phyloP scores from a whole-genome alignment of 768 basidiomycete species.

The Suillus plorans region DNA sequence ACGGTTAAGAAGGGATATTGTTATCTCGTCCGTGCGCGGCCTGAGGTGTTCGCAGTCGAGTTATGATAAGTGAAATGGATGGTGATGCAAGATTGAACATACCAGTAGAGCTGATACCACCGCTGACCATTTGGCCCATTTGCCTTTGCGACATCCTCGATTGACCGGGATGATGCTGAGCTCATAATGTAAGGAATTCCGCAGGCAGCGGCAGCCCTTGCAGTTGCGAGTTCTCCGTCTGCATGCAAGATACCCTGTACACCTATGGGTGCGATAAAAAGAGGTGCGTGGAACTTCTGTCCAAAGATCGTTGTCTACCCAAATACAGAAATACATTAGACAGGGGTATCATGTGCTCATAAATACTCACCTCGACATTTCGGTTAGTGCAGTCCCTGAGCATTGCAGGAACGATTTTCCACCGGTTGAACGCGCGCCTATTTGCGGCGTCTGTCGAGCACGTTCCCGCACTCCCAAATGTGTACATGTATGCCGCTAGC shows the following conservation, averaged over 20 bases:
- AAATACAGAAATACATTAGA: not conserved
- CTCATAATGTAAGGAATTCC: slow-evolving; percentile 74
- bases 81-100: slow-evolving; percentile 11
- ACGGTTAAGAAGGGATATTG: slow-evolving; percentile 62
- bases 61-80: not conserved
- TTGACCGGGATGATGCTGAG: slow-evolving; percentile 67
- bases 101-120: slow-evolving; percentile 88
- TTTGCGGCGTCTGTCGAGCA: slow-evolving; percentile 69
- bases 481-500: slow-evolving; percentile 71
- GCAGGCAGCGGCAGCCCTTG: slow-evolving; percentile 61
- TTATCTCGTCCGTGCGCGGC: slow-evolving; percentile 61
- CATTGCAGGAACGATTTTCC: slow-evolving; percentile 81
- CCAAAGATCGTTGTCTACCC: slow-evolving; percentile 70
- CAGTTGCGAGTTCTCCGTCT: slow-evolving; percentile 71
- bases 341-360: not conserved
- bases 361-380: slow-evolving; percentile 51
- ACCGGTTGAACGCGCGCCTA: slow-evolving; percentile 58
- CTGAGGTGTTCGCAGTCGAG: slow-evolving; percentile 31
- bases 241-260: slow-evolving; percentile 73
- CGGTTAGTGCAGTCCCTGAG: slow-evolving; percentile 59
- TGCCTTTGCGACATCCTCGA: slow-evolving; percentile 76
- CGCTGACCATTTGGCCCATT: slow-evolving; percentile 61
- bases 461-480: slow-evolving; percentile 74
- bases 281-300: slow-evolving; percentile 55
- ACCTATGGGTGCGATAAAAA: slow-evolving; percentile 74